Base-by-base conservation (phyloP, 257 asterid species). In the Solanum commersonii region DNA sequence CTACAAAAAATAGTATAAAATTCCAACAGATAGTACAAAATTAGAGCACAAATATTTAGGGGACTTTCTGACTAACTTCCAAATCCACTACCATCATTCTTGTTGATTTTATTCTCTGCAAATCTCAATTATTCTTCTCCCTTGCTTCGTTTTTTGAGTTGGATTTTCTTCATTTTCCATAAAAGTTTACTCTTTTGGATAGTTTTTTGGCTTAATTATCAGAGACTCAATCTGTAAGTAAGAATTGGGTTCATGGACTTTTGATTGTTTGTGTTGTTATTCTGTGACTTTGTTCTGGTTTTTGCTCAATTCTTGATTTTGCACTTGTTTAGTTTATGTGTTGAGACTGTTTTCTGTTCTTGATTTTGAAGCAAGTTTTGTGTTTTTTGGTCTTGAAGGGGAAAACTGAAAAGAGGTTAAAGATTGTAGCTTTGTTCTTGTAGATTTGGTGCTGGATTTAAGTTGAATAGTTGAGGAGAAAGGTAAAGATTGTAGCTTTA, bases 11-110 rank as follows among this genome's bases (percentile, higher is more conserved):
- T 78, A 78, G 37, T 78, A 42, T 78, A 78, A 42, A 40, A 42
- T 42, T 78, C 63, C 63, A 79, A 79, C 23, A 42, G 6, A 44
- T 78, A 42, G 60, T 78, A 35, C 63, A 78, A 40, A 40, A 42
- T 49, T 11, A 40, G 60, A 67, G 88, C 89, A 29, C 88, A 85
- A 79, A 25, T 86, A 83, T 49, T 12, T 3, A 8, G 77, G 23
- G 40, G 49, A 89, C 63, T 87, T 89, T 86, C 94, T 92, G 94
- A 93, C 94, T 90, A 89, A 84, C 90, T 88, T 90, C 93, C 90
- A 91, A 89, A 92, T 91, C 93, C 82, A 59, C 87, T 74, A 87
- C 46, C 65, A 44, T 79, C 73, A 82, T 49, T 46, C 65, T 87
- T 59, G 27, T 86, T 83, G 88, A 91, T 89, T 82, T 88, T 93